Evolutionary conservation across 495 filamentous ascomycete species (phyloP), one percentile per base, ranked within the genome.

Genomic region (Sordaria brevicollis): DNA sequence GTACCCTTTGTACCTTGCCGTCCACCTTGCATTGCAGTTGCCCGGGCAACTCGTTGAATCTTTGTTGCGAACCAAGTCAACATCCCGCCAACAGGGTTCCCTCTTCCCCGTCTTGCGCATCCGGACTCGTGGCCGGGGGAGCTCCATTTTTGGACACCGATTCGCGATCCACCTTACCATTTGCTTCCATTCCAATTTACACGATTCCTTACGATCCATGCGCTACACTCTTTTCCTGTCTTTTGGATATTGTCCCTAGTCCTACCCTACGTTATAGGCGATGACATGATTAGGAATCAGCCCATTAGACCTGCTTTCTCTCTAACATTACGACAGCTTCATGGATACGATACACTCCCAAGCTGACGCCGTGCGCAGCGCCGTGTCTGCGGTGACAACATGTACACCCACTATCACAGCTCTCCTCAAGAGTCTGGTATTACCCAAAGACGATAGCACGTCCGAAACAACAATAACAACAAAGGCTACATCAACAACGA

Each of bases 351-450:
- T 79, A 69, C 71, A 76, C 67, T 69, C 77, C 8, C 79, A 79
- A 35, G 80, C 79, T 57, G 86, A 86, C 67, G 79, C 82, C n/a
- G 81, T 88, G 74, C 83, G 85, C 74, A 75, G 76, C 68, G 83
- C 86, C 15, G 80, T 87, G 38, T 68, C 79, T 33, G 85, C 86
- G 15, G 75, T 82, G 49, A 80, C 84, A 71, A 85, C 85, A 73
- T 89, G 87, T 72, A 84, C 84, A 19, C 80, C 84, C 34, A 71
- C 80, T 6, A 87, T 79, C 8, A 79, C 80, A 4, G 80, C 81
- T 62, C 74, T 82, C 15, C 78, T 89, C 57, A 86, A 83, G 71
- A 81, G 81, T 66, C 76, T 87, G 35, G 79, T 89, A 4, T 77
- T 85, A 33, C 69, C 72, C 69, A 75, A 74, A 68, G 76, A 82